Evolutionary conservation across 306 rosid genomes (phyloP).

Genomic region (Hylodesmum podocarpum): DNA sequence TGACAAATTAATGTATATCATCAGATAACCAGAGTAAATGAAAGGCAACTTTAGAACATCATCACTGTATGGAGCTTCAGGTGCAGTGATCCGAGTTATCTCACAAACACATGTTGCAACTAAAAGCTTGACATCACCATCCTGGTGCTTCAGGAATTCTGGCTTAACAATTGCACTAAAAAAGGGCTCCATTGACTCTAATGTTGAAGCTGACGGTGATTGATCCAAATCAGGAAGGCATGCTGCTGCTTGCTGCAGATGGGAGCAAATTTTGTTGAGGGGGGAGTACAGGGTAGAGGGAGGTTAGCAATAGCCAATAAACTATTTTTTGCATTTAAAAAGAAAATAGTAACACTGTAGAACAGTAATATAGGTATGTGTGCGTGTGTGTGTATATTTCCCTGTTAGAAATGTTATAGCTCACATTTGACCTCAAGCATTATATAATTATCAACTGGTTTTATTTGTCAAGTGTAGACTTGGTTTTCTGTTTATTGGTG

Average conservation of each 20-base stretch:
- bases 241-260: conserved; percentile 80
- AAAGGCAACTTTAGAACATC: conserved; percentile 80
- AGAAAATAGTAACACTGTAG: neutral
- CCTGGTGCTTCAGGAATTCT: conserved; percentile 87
- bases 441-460: conserved; percentile 15
- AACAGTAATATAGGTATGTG: neutral
- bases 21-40: conserved; percentile 25
- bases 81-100: conserved; percentile 98
- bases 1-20: conserved; percentile 23
- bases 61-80: conserved; percentile 94
- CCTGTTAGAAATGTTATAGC: neutral
- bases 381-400: too few relatives aligned
- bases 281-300: neutral
- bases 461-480: neutral
- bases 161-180: conserved; percentile 79
- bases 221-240: conserved; percentile 87
- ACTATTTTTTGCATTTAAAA: conserved; percentile 14
- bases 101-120: conserved; percentile 93
- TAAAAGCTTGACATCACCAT: conserved; percentile 81
- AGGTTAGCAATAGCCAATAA: conserved; percentile 24
- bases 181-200: conserved; percentile 87
- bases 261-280: conserved; percentile 23
- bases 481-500: neutral
- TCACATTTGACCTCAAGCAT: conserved; percentile 29
- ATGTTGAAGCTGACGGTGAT: conserved; percentile 69